These are phyloP conservation scores for Durio zibethinus DNA, from an alignment of 345 rosid species.

Conservation along the genomic window DNA sequence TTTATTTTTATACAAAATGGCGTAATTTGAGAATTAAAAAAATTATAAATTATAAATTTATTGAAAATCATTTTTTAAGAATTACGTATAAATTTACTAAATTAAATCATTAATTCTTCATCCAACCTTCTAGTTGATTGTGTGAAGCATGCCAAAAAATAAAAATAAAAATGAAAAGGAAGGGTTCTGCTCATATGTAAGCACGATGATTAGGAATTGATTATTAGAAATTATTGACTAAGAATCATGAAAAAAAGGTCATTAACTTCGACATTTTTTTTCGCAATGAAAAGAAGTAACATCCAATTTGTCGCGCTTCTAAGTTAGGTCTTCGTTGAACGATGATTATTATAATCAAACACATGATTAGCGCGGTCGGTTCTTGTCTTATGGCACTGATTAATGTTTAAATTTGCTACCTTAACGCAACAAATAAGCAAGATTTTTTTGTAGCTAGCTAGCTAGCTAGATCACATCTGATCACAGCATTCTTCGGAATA, in stretches of 20 bases:
- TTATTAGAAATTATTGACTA: background rate
- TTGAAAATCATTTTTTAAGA: too few relatives aligned
- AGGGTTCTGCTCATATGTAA: background rate
- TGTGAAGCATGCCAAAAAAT: background rate
- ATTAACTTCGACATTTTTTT: background rate
- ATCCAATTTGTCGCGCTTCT: background rate
- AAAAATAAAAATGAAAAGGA: background rate
- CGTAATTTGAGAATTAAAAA: too few relatives aligned
- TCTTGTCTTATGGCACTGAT: background rate
- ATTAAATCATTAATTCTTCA: too few relatives aligned
- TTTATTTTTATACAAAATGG: too few relatives aligned
- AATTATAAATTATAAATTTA: too few relatives aligned
- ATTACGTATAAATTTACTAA: too few relatives aligned
- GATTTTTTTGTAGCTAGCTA: background rate
- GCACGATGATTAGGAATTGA: constrained; percentile 17
- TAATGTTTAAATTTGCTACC: background rate
- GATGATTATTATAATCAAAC: constrained; percentile 1
- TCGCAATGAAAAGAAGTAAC: background rate
- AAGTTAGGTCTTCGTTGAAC: background rate
- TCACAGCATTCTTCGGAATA: background rate
- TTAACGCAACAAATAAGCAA: background rate
- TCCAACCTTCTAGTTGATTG: background rate
- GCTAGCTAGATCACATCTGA: background rate
- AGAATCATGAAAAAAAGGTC: background rate
- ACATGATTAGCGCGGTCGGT: background rate